Percentiles rank a stretch among this genome's conserved stretches.
Evolutionary conservation across 208 protist genomes (phyloP).

Genomic region (Trypanosoma melophagium): DNA sequence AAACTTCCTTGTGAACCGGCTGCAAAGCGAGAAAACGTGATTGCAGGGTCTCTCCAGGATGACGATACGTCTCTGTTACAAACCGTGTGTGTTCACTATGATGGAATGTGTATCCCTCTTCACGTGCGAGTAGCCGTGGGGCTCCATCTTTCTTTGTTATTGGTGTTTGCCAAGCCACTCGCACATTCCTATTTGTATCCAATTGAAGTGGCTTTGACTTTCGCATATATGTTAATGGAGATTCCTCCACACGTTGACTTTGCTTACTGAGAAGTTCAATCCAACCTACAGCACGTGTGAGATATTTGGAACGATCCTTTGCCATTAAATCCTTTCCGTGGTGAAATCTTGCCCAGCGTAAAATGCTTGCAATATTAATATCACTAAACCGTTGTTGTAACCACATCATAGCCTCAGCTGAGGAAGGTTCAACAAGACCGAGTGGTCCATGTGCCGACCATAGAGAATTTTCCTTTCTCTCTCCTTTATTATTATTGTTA

Average conservation of each 20-base stretch:
- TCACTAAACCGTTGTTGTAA: constrained; percentile 63
- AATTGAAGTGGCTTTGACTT: constrained; percentile 67
- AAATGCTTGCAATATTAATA: constrained; percentile 55
- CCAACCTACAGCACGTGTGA: constrained; percentile 69
- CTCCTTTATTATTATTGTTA: not conserved
- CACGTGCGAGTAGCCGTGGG: constrained; percentile 60
- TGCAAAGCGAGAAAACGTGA: constrained; percentile 66
- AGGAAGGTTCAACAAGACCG: constrained; percentile 1
- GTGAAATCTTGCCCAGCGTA: constrained; percentile 78
- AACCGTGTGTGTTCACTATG: constrained; percentile 52
- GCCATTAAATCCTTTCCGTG: constrained; percentile 69
- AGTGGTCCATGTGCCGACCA: constrained; percentile 28
- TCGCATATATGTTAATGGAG: constrained; percentile 78
- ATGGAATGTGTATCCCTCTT: constrained; percentile 78
- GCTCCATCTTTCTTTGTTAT: constrained; percentile 13
- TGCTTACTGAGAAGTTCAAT: constrained; percentile 65
- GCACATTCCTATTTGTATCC: constrained; percentile 70
- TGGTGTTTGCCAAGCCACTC: constrained; percentile 72
- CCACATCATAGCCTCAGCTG: constrained; percentile 52
- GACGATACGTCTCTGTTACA: constrained; percentile 78
- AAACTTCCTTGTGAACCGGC: constrained; percentile 74
- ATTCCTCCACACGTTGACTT: constrained; percentile 57
- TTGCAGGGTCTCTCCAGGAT: constrained; percentile 68
- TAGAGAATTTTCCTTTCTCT: not conserved
- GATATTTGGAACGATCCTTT: constrained; percentile 61